Evolutionary conservation across 306 rosid genomes (phyloP), one percentile per base, ranked within the genome.

Genomic region (Cucurbita pepo): DNA sequence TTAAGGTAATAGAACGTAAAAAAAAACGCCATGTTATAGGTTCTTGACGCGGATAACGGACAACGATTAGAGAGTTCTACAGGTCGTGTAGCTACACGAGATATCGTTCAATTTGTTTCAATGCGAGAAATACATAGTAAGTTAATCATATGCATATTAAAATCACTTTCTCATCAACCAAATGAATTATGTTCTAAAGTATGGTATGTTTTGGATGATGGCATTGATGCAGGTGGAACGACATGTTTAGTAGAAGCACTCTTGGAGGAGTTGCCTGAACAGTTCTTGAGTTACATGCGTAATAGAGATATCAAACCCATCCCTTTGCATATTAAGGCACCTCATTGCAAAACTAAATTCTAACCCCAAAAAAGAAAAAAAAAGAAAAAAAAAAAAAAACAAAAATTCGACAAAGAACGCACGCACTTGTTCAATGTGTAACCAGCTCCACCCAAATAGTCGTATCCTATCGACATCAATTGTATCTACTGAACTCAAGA

Each of bases 61-160:
- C 74, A 40, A 18, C 79, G 88, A 36, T 74, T 90, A 74, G 86
- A 84, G 80, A 87, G 96, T 76, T 76, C 88, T 41, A 74, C 83
- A 0, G 90, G 97, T 52, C 96, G 89, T 56, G 21, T 87, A 12
- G 92, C 98, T 13, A 83, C 97, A 13, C 75, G 90, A 54, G 98
- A 94, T 70, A 85, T 90, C 0, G 95, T 94, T 22, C 98, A 94
- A 76, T 94, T 94, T 84, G 92, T 94, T 57, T 87, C 95, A 0
- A 87, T 90, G 88, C 80, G 86, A 74, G 86, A 87, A 64, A 91
- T 90, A 52, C 88, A 87, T 3, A 79, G 98, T 90, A 56, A 82
- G 96, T 78, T 18, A 18, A 21, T 30, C 34, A 30, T 3, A 30
- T 30, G 34, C 34, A 30, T 30, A 30, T 30, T 30, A 0, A 2